These are phyloP conservation scores for Prunus mongolica DNA, from an alignment of 306 rosid species.

Conservation along the genomic window DNA sequence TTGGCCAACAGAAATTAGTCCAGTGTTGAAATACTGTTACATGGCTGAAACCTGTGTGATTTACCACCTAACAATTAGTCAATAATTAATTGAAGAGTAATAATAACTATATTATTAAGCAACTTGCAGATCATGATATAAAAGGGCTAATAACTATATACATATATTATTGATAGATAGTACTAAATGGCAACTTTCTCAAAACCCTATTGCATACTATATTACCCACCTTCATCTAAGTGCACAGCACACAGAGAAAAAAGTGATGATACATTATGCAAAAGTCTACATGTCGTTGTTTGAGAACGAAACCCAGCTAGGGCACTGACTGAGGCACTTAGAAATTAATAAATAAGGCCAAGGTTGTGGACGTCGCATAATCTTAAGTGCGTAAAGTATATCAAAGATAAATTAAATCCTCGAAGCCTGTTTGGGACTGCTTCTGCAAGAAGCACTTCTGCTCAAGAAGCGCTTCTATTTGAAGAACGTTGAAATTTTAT, in stretches of 20 bases:
- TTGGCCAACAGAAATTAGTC: slow-evolving; percentile 6
- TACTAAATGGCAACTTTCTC: no score
- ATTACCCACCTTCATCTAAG: neutral
- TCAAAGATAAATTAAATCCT: neutral
- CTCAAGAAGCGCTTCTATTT: no score
- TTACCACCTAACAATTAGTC: neutral
- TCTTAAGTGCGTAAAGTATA: neutral
- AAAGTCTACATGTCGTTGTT: neutral
- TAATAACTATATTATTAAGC: neutral
- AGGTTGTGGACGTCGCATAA: neutral
- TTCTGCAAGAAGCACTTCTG: no score
- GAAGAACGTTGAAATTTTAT: no score
- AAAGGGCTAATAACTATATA: no score
- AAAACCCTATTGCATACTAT: no score
- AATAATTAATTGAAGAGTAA: neutral
- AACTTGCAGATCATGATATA: neutral
- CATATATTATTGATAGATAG: no score
- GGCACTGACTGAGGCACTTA: slow-evolving; percentile 3
- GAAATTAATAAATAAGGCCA: neutral
- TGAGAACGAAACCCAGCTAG: neutral
- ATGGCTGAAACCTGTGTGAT: neutral
- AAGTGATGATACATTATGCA: neutral
- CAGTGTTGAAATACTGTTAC: neutral
- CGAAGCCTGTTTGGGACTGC: no score
- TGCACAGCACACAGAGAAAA: neutral